Evolutionary conservation across 2,329 filamentous ascomycete species (phyloP), one percentile per base, ranked within the genome.

Genomic region (Apiospora koreana): DNA sequence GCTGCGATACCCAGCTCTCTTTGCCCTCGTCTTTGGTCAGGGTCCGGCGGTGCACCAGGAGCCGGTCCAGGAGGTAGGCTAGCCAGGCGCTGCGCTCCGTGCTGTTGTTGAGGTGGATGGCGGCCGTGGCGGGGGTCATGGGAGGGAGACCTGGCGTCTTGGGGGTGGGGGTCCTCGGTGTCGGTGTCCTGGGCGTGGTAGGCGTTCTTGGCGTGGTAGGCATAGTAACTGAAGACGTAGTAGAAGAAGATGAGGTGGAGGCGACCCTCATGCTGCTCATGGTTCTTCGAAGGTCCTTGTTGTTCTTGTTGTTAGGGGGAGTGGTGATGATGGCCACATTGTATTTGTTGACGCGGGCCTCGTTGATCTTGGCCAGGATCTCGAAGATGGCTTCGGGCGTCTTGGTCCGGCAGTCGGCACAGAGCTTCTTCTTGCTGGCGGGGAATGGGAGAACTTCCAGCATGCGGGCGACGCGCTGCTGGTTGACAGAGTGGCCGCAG

Each of bases 381-480:
- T 41, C 28, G 23, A 68, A n/a, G 28, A 66, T 54, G 38, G 18
- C 65, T 9, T 46, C 28, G 12, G 69, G 38, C 41, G 65, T 70
- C 65, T 41, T 46, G 21, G 65, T 64, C 23, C 64, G 65, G 50
- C 69, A 70, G 18, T 70, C 69, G 35, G 69, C 38, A 46, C 69
- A 70, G n/a, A 68, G 67, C 48, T 67, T 70, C 25, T 65, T 68
- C 50, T 70, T 70, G n/a, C 54, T 43, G 1, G 58, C 48, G 8
- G 67, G 43, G 35, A 66, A 66, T 12, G 67, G 48, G 16, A 48
- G 64, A 0, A 58, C 46, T 45, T 68, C 48, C 38, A 64, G 46
- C 6, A 54, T 62, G 50, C 67, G 67, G 48, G 54, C 54, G 48
- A 58, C 21, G 42, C 46, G 50, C 42, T 64, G 48, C 28, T 68